Evolutionary conservation across 441 rosid species (phyloP).

Genomic region (Breynia disticha): DNA sequence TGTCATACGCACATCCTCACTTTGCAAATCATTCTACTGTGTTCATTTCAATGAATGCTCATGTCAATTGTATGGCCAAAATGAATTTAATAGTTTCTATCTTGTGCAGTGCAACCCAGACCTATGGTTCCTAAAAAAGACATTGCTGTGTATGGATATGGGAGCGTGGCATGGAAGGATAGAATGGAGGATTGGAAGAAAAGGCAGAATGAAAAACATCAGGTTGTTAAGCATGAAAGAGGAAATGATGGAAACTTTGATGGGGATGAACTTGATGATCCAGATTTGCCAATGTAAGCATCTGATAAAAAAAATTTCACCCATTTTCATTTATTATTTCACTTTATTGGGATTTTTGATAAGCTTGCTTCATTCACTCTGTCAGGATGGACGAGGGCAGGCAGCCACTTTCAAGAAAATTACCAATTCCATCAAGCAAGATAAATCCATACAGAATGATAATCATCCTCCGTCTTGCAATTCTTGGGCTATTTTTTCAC

Average conservation of each 20-base stretch:
- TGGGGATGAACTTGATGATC: constrained; percentile 40
- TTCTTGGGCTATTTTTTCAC: constrained; percentile 64
- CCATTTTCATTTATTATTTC: background rate
- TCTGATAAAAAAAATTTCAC: background rate
- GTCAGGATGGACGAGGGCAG: constrained; percentile 85
- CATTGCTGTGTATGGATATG: constrained; percentile 62
- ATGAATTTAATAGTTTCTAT: background rate
- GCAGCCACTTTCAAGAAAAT: constrained; percentile 69
- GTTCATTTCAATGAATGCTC: too few species aligned
- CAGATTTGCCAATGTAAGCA: constrained; percentile 59
- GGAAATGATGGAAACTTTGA: constrained; percentile 24
- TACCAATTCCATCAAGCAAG: constrained; percentile 63
- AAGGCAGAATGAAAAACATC: constrained; percentile 51
- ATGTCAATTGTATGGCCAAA: background rate
- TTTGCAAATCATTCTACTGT: background rate
- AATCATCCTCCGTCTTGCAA: constrained; percentile 49
- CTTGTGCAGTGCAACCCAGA: constrained; percentile 48
- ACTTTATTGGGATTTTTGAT: constrained; percentile 1
- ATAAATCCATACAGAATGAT: constrained; percentile 70
- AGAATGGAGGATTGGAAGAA: constrained; percentile 72
- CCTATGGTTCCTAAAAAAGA: constrained; percentile 67
- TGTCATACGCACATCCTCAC: constrained; percentile 8
- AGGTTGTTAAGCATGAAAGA: constrained; percentile 55
- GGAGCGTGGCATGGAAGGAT: constrained; percentile 80
- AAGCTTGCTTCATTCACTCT: constrained; percentile 7